phyloP scores from a whole-genome alignment of 2,329 filamentous ascomycete genomes.

The Sporothrix globosa region DNA sequence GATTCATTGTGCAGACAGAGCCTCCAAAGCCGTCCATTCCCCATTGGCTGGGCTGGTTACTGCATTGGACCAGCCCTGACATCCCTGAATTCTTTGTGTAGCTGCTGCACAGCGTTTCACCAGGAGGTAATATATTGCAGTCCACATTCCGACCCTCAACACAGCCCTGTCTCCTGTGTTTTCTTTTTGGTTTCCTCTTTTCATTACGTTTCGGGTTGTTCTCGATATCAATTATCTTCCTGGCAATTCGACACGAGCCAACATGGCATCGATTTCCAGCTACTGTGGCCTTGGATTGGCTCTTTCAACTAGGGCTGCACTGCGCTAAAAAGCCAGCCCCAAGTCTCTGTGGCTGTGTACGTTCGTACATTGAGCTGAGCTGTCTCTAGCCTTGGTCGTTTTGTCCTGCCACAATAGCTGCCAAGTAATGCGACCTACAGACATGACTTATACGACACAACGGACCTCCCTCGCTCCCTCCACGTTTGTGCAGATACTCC shows the following conservation, averaged over 20 bases:
- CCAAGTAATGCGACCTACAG: neutral
- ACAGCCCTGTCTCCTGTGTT: neutral
- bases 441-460: neutral
- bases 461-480: too few relatives aligned
- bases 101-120: constrained; percentile 18
- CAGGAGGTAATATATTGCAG: constrained; percentile 1
- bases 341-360: constrained; percentile 27
- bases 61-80: neutral
- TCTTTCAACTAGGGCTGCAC: neutral
- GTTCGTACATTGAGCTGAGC: constrained; percentile 19
- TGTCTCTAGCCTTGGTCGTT: neutral
- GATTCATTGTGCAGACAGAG: neutral
- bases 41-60: constrained; percentile 25
- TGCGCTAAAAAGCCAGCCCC: constrained; percentile 1
- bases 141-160: constrained; percentile 12
- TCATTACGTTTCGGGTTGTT: neutral
- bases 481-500: neutral
- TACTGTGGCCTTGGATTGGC: neutral
- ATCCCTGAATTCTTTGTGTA: neutral
- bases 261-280: constrained; percentile 9
- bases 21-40: neutral
- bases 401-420: constrained; percentile 24
- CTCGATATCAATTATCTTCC: neutral
- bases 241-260: neutral
- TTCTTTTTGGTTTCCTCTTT: neutral